Percentiles rank a stretch among this genome's conserved stretches.
These are phyloP conservation scores for Plasmodium malariae DNA, from an alignment of 169 alveolate genomes.

Conservation along the genomic window DNA sequence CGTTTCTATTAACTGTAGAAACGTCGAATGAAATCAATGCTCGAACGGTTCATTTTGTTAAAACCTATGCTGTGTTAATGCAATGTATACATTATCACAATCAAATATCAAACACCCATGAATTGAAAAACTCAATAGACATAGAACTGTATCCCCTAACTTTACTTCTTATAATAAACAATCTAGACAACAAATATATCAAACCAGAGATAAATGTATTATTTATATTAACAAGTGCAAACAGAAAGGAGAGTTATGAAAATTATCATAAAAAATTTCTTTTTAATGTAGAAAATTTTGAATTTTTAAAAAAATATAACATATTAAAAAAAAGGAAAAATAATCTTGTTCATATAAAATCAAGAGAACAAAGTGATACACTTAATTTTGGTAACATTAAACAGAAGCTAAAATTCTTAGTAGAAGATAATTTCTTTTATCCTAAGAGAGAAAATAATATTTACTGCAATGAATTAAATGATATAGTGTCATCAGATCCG, in stretches of 20 bases:
- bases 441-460: conserved; percentile 42
- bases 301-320: conserved; percentile 64
- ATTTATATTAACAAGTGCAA: conserved; percentile 42
- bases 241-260: conserved; percentile 25
- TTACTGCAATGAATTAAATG: conserved; percentile 47
- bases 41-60: conserved; percentile 43
- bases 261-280: conserved; percentile 29
- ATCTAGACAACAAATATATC: conserved; percentile 65
- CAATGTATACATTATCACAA: conserved; percentile 76
- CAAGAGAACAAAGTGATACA: conserved; percentile 11
- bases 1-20: conserved; percentile 63
- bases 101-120: conserved; percentile 75
- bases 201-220: conserved; percentile 65
- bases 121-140: conserved; percentile 60
- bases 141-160: conserved; percentile 68
- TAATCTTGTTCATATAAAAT: background rate
- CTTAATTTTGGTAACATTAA: conserved; percentile 37
- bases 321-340: conserved; percentile 21
- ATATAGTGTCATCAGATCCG: conserved; percentile 50
- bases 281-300: conserved; percentile 44
- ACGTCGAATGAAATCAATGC: conserved; percentile 28
- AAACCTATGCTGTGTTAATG: conserved; percentile 70
- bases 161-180: conserved; percentile 49
- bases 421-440: conserved; percentile 70
- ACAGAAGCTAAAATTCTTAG: conserved; percentile 46